These are phyloP conservation scores for Starmerella riodocensis DNA, from an alignment of 805 yeast species.

Conservation along the genomic window DNA sequence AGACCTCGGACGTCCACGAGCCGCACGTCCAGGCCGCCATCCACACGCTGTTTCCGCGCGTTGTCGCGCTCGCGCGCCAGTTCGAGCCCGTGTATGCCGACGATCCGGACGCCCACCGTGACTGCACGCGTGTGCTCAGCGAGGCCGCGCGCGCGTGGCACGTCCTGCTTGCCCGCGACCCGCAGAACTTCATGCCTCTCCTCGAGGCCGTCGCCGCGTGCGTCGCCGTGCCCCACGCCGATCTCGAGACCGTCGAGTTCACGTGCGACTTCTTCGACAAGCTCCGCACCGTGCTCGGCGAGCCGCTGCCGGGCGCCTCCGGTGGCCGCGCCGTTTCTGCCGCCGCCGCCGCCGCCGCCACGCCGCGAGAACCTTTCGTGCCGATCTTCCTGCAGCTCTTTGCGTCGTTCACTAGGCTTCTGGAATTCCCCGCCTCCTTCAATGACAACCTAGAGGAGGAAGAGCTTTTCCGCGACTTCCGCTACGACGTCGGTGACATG, in stretches of 20 bases:
- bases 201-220: conserved; percentile 61
- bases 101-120: conserved; percentile 20
- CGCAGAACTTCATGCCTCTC: conserved; percentile 55
- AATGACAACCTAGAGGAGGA: conserved; percentile 59
- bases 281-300: conserved; percentile 52
- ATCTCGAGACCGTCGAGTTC: conserved; percentile 76
- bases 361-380: conserved; percentile 36
- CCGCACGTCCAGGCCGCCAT: conserved; percentile 36
- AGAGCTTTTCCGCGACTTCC: conserved; percentile 83
- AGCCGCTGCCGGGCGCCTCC: conserved; percentile 15
- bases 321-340: no score
- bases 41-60: conserved; percentile 52
- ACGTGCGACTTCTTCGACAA: conserved; percentile 88
- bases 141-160: conserved; percentile 97
- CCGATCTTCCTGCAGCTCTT: conserved; percentile 49
- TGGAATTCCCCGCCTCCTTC: conserved; percentile 67
- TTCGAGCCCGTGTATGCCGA: conserved; percentile 12
- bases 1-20: conserved; percentile 56
- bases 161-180: conserved; percentile 60
- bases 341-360: conserved; percentile 2
- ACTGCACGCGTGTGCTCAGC: conserved; percentile 45
- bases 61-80: conserved; percentile 33
- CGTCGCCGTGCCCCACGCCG: conserved; percentile 54
- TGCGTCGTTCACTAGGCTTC: conserved; percentile 48
- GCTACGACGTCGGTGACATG: conserved; percentile 98